phyloP scores from a whole-genome alignment of 192 early-diverging fungal genomes.

The Spizellomyces sp. region DNA sequence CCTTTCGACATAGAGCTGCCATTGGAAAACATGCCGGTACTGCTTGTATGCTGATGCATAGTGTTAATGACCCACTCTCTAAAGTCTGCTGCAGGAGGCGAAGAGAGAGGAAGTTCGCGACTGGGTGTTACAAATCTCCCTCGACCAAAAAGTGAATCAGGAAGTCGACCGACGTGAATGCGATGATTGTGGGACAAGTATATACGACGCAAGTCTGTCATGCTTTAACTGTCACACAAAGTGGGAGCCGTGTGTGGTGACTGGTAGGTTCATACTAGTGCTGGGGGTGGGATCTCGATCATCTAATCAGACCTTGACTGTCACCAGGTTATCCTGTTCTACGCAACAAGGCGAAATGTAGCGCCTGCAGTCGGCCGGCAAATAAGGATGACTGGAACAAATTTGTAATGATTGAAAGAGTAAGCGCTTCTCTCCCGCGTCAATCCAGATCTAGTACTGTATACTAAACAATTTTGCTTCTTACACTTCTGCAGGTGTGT shows the following conservation, averaged over 20 bases:
- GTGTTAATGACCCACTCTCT: neutral
- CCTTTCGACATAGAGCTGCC: conserved; percentile 60
- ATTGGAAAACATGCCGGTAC: conserved; percentile 33
- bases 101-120: conserved; percentile 63
- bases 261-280: conserved; percentile 43
- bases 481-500: conserved; percentile 36
- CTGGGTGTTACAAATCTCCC: conserved; percentile 66
- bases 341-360: conserved; percentile 54
- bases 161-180: conserved; percentile 61
- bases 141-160: conserved; percentile 61
- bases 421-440: conserved; percentile 12
- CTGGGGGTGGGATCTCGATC: neutral
- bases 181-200: conserved; percentile 55
- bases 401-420: conserved; percentile 59
- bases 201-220: conserved; percentile 53
- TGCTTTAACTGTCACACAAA: conserved; percentile 50
- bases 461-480: neutral
- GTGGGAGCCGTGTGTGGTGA: conserved; percentile 61
- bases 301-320: neutral
- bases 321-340: conserved; percentile 58
- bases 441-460: neutral
- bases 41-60: neutral
- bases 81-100: conserved; percentile 34
- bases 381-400: conserved; percentile 73
- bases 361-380: conserved; percentile 48